Evolutionary conservation across 768 basidiomycete species (phyloP).

Genomic region (Russula sp.): DNA sequence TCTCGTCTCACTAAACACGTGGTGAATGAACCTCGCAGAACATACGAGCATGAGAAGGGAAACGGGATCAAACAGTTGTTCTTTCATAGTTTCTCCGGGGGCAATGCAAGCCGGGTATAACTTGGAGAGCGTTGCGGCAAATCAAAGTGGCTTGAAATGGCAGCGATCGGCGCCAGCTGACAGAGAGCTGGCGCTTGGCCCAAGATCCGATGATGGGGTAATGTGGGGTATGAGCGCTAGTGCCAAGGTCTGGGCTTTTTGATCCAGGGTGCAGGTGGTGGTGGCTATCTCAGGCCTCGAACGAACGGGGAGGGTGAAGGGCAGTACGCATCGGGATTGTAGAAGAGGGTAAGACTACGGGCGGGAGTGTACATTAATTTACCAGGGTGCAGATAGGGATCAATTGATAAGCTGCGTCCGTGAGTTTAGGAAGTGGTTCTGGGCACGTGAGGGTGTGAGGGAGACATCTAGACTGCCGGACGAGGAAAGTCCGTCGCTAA

Average conservation of each 20-base stretch:
- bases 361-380: neutral
- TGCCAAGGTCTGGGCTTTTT: slow-evolving; percentile 11
- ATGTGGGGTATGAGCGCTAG: slow-evolving; percentile 15
- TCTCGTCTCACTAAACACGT: neutral
- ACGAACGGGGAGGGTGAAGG: slow-evolving; percentile 6
- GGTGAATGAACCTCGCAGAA: neutral
- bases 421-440: neutral
- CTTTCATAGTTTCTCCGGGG: neutral
- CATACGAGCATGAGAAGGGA: neutral
- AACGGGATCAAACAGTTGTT: neutral
- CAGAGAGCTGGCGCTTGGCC: neutral
- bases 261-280: neutral
- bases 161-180: slow-evolving; percentile 4
- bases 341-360: neutral
- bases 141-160: neutral
- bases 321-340: slow-evolving; percentile 3
- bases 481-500: slow-evolving; percentile 8
- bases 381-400: slow-evolving; percentile 4
- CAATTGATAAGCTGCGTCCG: slow-evolving; percentile 2
- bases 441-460: neutral
- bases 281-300: slow-evolving; percentile 6
- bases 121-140: neutral
- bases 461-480: neutral
- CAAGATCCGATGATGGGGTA: slow-evolving; percentile 11
- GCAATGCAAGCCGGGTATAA: neutral